Evolutionary conservation across 352 stramenopile species (phyloP), one percentile per base, ranked within the genome.

Genomic region (Globisporangium cylindrosporum): DNA sequence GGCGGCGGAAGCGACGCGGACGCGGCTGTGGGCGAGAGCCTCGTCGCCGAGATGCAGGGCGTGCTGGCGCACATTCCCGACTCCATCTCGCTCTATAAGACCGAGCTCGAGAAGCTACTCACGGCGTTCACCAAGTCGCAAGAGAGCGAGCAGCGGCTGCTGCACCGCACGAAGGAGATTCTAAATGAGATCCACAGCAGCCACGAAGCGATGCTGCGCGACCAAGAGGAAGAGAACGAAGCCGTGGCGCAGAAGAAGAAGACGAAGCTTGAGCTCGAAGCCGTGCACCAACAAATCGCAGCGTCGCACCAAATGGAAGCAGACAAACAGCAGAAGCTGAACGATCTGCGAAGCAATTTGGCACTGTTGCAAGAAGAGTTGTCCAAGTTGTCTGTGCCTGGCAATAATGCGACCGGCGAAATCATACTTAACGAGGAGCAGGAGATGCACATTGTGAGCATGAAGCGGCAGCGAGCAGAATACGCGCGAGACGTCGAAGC

Each of bases 141-240:
- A 58, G 86, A 94, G 70, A 94, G 84, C 70, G 84, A 94, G 66
- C 81, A 91, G 57, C 81, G 82, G 1, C 72, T 94, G 36, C 32
- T 91, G 10, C 72, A 84, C 29, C 84, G 83, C 46, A 89, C 82
- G 4, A 88, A 90, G 29, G 83, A 94, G 64, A 90, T 94, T 46
- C 59, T 91, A 48, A 73, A 68, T 14, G 83, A 94, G 74, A 93
- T 93, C 64, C 82, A 88, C 46, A 85, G 75, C 20, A 93, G 80
- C 60, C 84, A 92, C 61, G 83, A 91, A 54, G 82, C 80, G 49
- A 86, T 91, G 77, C 66, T 88, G 67, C 84, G 83, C 18, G 87
- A 94, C 67, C 80, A 92, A 55, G 84, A 93, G 56, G 85, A 93
- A 58, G 87, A 94, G 72, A 88, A 81, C 38, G 87, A 92, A 67